Percentiles rank a stretch among this genome's conserved stretches.
phyloP scores from a whole-genome alignment of 768 basidiomycete genomes.

The Auriscalpium microsporum region DNA sequence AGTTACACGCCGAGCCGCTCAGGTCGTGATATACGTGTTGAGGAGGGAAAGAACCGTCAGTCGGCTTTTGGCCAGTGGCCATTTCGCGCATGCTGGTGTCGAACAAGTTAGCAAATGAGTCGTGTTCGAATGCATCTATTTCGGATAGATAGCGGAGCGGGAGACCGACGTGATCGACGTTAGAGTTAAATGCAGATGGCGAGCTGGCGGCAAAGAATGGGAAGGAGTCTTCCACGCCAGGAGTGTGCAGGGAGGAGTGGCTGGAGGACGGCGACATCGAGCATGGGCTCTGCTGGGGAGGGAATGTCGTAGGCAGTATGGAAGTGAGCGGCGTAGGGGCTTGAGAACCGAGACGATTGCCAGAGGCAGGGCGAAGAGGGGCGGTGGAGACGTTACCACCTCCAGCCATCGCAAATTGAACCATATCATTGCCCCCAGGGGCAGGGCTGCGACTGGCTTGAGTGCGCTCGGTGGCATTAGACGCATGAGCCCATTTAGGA shows the following conservation, averaged over 20 bases:
- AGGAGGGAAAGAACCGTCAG: not conserved
- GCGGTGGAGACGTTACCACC: too few species aligned
- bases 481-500: conserved; percentile 43
- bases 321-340: too few species aligned
- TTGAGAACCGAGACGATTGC: too few species aligned
- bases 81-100: not conserved
- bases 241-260: not conserved
- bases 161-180: not conserved
- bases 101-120: not conserved
- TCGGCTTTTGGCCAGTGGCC: not conserved
- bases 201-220: not conserved
- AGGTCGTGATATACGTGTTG: not conserved
- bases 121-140: not conserved
- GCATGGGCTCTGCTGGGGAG: not conserved
- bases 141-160: not conserved
- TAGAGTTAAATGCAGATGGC: not conserved
- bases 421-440: too few species aligned
- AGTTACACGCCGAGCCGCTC: conserved; percentile 40
- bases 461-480: not conserved
- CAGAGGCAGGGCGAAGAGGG: too few species aligned
- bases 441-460: too few species aligned
- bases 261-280: not conserved
- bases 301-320: not conserved
- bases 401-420: too few species aligned
- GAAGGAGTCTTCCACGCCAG: not conserved